Base-by-base conservation (phyloP, 441 rosid species). In the Corymbia citriodora region DNA sequence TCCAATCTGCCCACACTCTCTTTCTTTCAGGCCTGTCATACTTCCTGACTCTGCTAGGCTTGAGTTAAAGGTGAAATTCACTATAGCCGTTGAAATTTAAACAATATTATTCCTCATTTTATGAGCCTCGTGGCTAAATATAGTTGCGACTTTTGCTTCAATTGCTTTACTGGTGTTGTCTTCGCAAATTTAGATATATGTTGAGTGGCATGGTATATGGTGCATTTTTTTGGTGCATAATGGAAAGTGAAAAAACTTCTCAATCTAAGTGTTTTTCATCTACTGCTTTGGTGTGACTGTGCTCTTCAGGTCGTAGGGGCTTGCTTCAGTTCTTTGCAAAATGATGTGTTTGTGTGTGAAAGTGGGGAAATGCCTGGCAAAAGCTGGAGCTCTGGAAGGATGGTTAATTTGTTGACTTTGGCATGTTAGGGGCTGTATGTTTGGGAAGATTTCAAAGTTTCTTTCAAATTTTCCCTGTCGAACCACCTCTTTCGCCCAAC, bases 21-120 rank as follows among this genome's bases (percentile, higher is more conserved):
- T 98, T 91, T 98, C 99, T 52, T 98, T 98, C 92, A 96, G 99
- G 92, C 99, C 99, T 50, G 99, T 98, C 63, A 96, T 98, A 92
- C 99, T 98, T 92, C 99, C 99, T 65, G 99, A 98, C 95, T 98
- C 99, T 92, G 99, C 99, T 59, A 93, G 94, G 90, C 98, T 98
- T 70, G 98, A 98, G 91, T 90, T 98, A 85, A 98, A 98, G 99
- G 99, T 97, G 90, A 91, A 87, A 40, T 21, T 74, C 83, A 45
- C 83, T 21, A 45, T 21, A 33, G 83, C 83, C 21, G 83, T 74
- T 74, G 55, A 82, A 57, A 45, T 57, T 36, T 17, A 40, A 49
- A 90, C 48, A 53, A n/a, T 3, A 82, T 40, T 36, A 18, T 72
- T 89, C 9, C 14, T 40, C 49, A 88, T 45, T 90, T 33, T 53